Evolutionary conservation across 176 grass and related monocot genomes (phyloP), one percentile per base, ranked within the genome.

Genomic region (Panicum miliaceum): DNA sequence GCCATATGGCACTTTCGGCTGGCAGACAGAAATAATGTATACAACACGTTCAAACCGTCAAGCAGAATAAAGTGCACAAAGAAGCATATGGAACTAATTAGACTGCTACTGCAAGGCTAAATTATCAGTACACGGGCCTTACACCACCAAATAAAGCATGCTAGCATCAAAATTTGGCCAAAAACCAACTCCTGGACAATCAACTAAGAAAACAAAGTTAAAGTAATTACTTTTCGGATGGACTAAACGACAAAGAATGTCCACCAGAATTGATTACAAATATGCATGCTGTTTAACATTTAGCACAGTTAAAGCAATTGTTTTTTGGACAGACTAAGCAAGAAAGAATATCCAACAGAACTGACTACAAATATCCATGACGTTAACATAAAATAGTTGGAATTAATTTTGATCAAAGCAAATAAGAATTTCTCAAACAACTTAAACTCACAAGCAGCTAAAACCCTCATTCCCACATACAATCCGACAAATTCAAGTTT

Each of bases 21-120:
- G 20, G 76, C 38, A 71, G 32, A 61, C 15, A 64, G 6, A 53
- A 81, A 2, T 36, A 0, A 34, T 81, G 8, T 16, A 65, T 72
- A 48, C 25, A 37, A 32, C 6, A 8, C 2, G 10, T 47, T 20
- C 40, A 25, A 79, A 4, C 52, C 14, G 18, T 52, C 29, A 63
- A 86, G 22, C 40, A 85, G 50, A 58, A 80, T 46, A 71, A 74
- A 79, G 43, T 11, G 8, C 18, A 56, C 4, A 53, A 64, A 63
- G 12, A 64, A 63, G 12, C 43, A 71, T 4, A 12, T 36, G 63
- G 0, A 77, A 83, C 54, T 64, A 59, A 77, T 15, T 68, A 69
- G 34, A 45, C 80, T 5, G 14, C 46, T 53, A 29, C 56, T 71
- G 8, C 35, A 45, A 22, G 2, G 4, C 8, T 53, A 19, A 19